Evolutionary conservation across 108 stramenopile species (phyloP).

Genomic region (Cyclostephanos tholiformis): DNA sequence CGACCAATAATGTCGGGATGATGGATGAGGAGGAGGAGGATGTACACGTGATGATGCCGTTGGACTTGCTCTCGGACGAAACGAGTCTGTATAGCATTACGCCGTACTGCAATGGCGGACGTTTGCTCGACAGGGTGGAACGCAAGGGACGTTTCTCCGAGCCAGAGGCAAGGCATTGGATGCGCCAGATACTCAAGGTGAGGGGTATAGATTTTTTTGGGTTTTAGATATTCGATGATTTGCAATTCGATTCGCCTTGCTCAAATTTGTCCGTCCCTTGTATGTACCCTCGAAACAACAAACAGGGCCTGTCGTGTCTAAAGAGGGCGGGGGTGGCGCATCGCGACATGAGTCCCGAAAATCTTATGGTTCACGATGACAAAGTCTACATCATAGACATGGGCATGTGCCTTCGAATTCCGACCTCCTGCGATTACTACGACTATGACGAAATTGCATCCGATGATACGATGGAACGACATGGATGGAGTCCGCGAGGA

Average conservation of each 20-base stretch:
- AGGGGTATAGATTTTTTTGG: neutral
- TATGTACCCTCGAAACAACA: no score
- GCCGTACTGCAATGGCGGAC: conserved; percentile 90
- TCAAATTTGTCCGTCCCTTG: no score
- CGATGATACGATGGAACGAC: neutral
- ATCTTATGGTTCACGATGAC: conserved; percentile 73
- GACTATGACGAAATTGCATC: neutral
- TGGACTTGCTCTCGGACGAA: conserved; percentile 80
- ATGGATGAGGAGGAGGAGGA: conserved; percentile 44
- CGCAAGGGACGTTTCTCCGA: conserved; percentile 77
- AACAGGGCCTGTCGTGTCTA: conserved; percentile 72
- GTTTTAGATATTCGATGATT: no score
- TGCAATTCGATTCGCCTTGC: no score
- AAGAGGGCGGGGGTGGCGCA: conserved; percentile 87
- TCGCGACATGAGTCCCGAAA: conserved; percentile 91
- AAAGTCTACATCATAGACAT: conserved; percentile 89
- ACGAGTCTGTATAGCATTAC: conserved; percentile 83
- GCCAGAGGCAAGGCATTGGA: conserved; percentile 82
- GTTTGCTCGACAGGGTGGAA: conserved; percentile 83
- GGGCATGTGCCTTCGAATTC: conserved; percentile 92
- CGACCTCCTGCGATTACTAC: conserved; percentile 21
- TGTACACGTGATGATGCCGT: conserved; percentile 72
- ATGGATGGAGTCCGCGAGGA: neutral
- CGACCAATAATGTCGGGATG: neutral
- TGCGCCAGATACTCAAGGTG: conserved; percentile 77